Evolutionary conservation across 257 asterid genomes (phyloP), one percentile per base, ranked within the genome.

Genomic region (Ocimum tenuiflorum): DNA sequence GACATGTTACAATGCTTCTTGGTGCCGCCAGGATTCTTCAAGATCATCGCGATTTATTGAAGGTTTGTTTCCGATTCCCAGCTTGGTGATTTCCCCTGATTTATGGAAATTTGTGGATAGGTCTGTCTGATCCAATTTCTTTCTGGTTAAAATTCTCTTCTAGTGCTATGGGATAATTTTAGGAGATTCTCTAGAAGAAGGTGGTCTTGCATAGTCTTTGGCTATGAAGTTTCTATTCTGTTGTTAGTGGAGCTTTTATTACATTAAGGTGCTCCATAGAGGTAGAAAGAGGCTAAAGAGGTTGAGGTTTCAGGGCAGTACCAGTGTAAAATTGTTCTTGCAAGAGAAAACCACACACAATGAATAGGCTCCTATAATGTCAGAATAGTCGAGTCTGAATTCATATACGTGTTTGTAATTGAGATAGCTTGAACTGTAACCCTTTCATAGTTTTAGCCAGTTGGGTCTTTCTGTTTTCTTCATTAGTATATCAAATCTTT

Each of bases 11-110:
- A 6, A 94, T 94, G 96, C 96, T 94, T 73, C 97, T 94, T 48
- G 99, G 97, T 48, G 99, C 97, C 23, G 99, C 99, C 6, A 94
- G 78, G 73, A 89, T 92, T 75, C 95, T 92, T 68, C 95, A 79
- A 69, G 86, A 84, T 59, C 84, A 92, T 78, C 82, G 75, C 2
- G 20, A 81, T 12, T 11, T 73, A 48, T 23, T 89, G 50, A 79
- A 92, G 97, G 99, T 88, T 60, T 1, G 36, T 18, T 23, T 24
- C 23, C 42, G 41, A 42, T 42, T 24, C 8, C 15, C 23, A 60
- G 14, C 43, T 42, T 60, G 42, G 14, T 42, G 7, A 35, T 60
- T 13, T 15, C 15, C 27, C 4, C 23, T 12, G 33, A 9, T 15
- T 22, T 31, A 5, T 0, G 6, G 6, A 31, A 31, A 31, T 7